A percentile compares a stretch with the other conserved stretches of the same genome.
phyloP scores from a whole-genome alignment of 1,284 basidiomycete species.

The Ganoderma leucocontextum region DNA sequence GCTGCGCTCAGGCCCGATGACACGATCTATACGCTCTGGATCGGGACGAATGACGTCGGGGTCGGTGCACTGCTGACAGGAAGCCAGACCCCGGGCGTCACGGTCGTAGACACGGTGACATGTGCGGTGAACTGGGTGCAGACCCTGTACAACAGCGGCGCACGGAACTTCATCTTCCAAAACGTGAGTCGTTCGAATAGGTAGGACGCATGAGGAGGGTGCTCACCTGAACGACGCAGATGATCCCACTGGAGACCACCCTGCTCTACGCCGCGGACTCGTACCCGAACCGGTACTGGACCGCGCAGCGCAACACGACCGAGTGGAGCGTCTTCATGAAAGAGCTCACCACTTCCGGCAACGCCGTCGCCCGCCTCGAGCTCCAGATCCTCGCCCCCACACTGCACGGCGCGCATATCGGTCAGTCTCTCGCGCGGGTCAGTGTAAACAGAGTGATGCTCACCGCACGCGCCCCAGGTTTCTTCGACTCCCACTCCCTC shows the following conservation, averaged over 20 bases:
- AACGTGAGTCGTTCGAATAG: constrained; percentile 45
- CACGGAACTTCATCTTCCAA: constrained; percentile 56
- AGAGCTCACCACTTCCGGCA: constrained; percentile 44
- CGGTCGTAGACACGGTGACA: constrained; percentile 50
- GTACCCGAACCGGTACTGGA: constrained; percentile 38
- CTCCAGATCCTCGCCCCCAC: constrained; percentile 40
- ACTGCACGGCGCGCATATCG: constrained; percentile 44
- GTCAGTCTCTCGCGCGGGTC: constrained; percentile 25
- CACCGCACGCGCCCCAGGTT: constrained; percentile 38
- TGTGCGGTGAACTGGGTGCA: constrained; percentile 54
- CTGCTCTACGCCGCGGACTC: constrained; percentile 43
- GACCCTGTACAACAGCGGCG: constrained; percentile 50
- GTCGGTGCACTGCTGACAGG: constrained; percentile 49
- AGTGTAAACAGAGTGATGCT: background rate
- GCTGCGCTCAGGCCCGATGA: constrained; percentile 39
- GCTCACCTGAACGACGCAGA: constrained; percentile 31
- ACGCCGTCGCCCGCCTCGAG: constrained; percentile 42
- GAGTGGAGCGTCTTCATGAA: constrained; percentile 42
- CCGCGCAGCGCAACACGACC: constrained; percentile 32
- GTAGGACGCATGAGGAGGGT: background rate
- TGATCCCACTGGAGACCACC: constrained; percentile 44
- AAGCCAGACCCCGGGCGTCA: constrained; percentile 45
- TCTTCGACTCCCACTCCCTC: constrained; percentile 60
- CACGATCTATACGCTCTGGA: constrained; percentile 59
- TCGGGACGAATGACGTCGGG: constrained; percentile 58